phyloP scores from a whole-genome alignment of 805 yeast species.

The Starmerella etchellsii region DNA sequence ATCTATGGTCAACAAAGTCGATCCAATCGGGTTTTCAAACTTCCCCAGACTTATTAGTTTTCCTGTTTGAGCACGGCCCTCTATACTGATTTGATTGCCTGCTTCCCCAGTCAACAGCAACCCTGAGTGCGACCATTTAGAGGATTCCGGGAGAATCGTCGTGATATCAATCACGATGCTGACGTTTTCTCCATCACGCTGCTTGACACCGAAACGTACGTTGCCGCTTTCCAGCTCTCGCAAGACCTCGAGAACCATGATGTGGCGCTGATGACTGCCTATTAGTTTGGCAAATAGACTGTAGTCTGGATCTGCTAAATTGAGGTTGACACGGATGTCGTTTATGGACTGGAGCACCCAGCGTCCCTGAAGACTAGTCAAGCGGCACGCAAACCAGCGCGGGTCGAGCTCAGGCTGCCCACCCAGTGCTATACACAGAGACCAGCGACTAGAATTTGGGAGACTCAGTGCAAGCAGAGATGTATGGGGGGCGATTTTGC shows the following conservation, averaged over 20 bases:
- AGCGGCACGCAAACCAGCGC: constrained; percentile 19
- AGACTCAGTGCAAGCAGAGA: constrained; percentile 24
- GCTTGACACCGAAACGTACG: constrained; percentile 15
- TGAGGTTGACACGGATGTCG: constrained; percentile 6
- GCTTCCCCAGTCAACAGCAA: constrained; percentile 10
- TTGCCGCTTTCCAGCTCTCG: constrained; percentile 22
- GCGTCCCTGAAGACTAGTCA: constrained; percentile 16
- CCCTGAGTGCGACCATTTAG: constrained; percentile 20
- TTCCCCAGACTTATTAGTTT: constrained; percentile 11
- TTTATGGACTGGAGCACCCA: constrained; percentile 20
- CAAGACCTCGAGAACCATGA: constrained; percentile 24
- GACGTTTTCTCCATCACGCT: constrained; percentile 6
- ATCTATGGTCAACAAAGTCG: constrained; percentile 4
- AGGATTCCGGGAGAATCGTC: constrained; percentile 10
- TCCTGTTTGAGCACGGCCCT: constrained; percentile 13
- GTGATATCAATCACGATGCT: constrained; percentile 16
- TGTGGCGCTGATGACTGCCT: constrained; percentile 20
- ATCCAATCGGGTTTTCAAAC: not conserved
- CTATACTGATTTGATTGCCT: constrained; percentile 6
- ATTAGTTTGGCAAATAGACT: constrained; percentile 21
- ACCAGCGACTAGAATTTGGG: constrained; percentile 30
- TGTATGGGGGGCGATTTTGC: constrained; percentile 22
- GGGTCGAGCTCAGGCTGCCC: constrained; percentile 11
- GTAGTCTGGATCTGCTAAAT: constrained; percentile 23
- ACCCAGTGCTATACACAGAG: constrained; percentile 25